Conservation (phyloP, 768 basidiomycete species). For the Mycena haematopus region DNA sequence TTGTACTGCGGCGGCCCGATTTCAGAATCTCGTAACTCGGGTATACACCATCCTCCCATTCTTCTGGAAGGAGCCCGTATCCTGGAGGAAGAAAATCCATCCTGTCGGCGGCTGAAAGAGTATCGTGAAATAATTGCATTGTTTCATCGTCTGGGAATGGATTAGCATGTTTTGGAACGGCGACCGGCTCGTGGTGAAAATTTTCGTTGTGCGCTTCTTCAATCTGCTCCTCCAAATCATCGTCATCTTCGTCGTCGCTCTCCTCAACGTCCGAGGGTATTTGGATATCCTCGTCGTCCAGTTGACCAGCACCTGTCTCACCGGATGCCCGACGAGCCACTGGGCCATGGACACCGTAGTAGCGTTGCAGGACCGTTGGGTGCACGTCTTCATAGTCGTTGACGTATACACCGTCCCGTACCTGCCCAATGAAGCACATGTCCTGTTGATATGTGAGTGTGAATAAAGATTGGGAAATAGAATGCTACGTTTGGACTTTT, state of each 20-base stretch:
- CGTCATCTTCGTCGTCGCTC: background rate
- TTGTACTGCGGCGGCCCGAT: conserved; percentile 7
- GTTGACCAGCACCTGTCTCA: conserved; percentile 17
- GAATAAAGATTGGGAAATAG: background rate
- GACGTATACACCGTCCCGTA: conserved; percentile 12
- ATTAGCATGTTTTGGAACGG: conserved; percentile 4
- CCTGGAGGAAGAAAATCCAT: background rate
- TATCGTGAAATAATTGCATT: conserved; percentile 1
- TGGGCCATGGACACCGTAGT: conserved; percentile 22
- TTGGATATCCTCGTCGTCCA: conserved; percentile 5
- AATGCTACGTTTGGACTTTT: conserved; percentile 9
- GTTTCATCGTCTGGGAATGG: conserved; percentile 3
- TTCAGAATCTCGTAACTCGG: conserved; percentile 13
- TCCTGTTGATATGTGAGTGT: background rate
- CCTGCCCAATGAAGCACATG: conserved; percentile 9
- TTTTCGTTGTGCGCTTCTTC: conserved; percentile 6
- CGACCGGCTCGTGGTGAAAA: conserved; percentile 11
- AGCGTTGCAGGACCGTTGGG: background rate
- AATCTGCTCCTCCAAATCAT: conserved; percentile 2
- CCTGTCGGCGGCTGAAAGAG: background rate
- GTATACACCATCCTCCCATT: conserved; percentile 28
- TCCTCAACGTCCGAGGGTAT: background rate
- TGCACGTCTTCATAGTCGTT: conserved; percentile 16
- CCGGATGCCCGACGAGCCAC: background rate
- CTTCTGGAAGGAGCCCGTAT: conserved; percentile 23